Evolutionary conservation across 768 basidiomycete genomes (phyloP), one percentile per base, ranked within the genome.

Genomic region (Chiua virens): DNA sequence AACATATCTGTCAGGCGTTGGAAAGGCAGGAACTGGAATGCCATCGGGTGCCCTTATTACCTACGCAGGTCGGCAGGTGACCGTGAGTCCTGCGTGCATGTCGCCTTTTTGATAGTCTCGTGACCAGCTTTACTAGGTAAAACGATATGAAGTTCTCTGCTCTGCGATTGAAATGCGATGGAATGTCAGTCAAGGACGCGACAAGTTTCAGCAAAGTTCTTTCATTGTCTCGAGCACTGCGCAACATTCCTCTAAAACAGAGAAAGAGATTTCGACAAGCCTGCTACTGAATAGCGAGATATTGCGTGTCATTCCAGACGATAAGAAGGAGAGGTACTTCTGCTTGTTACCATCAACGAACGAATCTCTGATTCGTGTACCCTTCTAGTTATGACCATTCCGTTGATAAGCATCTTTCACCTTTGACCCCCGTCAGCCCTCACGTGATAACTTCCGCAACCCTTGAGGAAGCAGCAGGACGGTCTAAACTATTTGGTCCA

Each of bases 71-170:
- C 56, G 52, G 39, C 61, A 66, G 32, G 40, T 68, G 44, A 68
- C 59, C 11, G 65, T 68, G 27, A 49, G 58, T 52, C 6, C 9
- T 13, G 0, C 11, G 20, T 23, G n/a, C n/a, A n/a, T 35, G 5
- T 45, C n/a, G n/a, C 1, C 10, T 13, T 32, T 18, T 36, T 30
- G 17, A 21, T 37, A 14, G 2, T 38, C n/a, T 37, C 35, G 35
- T 42, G 30, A 42, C 32, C 21, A 28, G 32, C 14, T 45, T n/a
- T 32, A 15, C 27, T 28, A 66, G 65, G 59, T 61, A 20, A 61
- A 58, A 27, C 56, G 40, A 2, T 66, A 68, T 49, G 66, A 68
- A 41, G 58, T 66, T 32, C 64, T 66, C 38, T 69, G 64, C 41
- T 68, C 66, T 18, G 66, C 67, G 1, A 47, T 25, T 5, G 42